These are phyloP conservation scores for Neurospora hispaniola DNA, from an alignment of 495 filamentous ascomycete species.

Conservation along the genomic window DNA sequence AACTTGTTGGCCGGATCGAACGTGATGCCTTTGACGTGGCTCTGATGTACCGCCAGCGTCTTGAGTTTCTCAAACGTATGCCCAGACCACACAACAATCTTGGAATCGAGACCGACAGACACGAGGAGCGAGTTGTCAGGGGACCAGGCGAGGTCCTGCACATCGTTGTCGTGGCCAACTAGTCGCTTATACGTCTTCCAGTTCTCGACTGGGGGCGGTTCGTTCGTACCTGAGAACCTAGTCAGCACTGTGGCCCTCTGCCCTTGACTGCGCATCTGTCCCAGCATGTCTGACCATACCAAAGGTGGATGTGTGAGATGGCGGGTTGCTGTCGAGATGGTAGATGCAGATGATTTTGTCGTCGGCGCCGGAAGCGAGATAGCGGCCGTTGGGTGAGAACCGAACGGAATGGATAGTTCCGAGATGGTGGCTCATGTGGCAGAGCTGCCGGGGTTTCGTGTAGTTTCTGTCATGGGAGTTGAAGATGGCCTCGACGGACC, in stretches of 20 bases:
- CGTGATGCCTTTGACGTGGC: conserved; percentile 95
- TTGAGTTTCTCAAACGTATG: conserved; percentile 97
- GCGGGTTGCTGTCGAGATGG: conserved; percentile 70
- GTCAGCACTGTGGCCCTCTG: conserved; percentile 12
- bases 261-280: neutral
- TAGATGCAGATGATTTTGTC: conserved; percentile 99
- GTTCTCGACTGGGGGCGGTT: conserved; percentile 86
- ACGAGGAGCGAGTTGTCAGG: conserved; percentile 91
- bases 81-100: conserved; percentile 95
- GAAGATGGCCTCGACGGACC: conserved; percentile 90
- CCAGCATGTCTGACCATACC: conserved; percentile 38
- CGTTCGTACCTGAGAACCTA: conserved; percentile 58
- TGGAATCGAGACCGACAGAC: conserved; percentile 93
- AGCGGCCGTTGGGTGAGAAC: conserved; percentile 87
- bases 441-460: conserved; percentile 81
- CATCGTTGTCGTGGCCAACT: conserved; percentile 96
- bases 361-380: conserved; percentile 91
- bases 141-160: conserved; percentile 96
- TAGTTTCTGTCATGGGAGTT: conserved; percentile 59
- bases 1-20: conserved; percentile 99
- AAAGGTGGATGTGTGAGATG: conserved; percentile 61
- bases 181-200: conserved; percentile 90
- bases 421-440: conserved; percentile 95
- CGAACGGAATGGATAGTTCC: conserved; percentile 94
- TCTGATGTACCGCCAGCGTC: conserved; percentile 79